phyloP scores from a whole-genome alignment of 2,329 filamentous ascomycete species.

The Niveomyces coronatus region DNA sequence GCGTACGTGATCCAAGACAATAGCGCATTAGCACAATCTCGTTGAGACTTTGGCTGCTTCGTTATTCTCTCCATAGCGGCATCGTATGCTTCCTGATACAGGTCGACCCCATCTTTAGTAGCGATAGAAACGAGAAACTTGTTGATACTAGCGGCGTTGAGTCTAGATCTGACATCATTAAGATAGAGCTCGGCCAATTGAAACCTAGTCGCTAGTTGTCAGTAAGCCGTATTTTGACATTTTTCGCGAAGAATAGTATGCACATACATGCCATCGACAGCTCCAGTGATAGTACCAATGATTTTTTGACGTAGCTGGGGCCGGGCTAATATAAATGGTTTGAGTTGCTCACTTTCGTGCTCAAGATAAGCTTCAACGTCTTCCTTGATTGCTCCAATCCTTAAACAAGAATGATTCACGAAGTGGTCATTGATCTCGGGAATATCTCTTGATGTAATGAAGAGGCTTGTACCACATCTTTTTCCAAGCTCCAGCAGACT shows the following conservation, averaged over 20 bases:
- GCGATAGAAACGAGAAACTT: conserved; percentile 21
- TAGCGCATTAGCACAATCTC: conserved; percentile 26
- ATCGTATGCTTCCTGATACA: conserved; percentile 29
- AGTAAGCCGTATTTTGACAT: conserved; percentile 1
- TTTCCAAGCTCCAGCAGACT: conserved; percentile 8
- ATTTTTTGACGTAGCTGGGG: conserved; percentile 7
- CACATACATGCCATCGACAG: conserved; percentile 7
- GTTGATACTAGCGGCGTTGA: conserved; percentile 20
- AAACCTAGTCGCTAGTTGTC: conserved; percentile 4
- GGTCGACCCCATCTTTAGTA: conserved; percentile 3
- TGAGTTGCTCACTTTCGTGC: background rate
- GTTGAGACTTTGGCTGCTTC: conserved; percentile 21
- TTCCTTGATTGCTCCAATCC: conserved; percentile 11
- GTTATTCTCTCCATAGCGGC: conserved; percentile 32
- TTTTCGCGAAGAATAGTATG: background rate
- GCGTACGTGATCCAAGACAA: conserved; percentile 32
- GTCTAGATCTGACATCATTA: conserved; percentile 2
- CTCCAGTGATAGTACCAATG: background rate
- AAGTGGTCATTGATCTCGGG: conserved; percentile 10
- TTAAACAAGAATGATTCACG: accelerated
- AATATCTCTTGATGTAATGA: conserved; percentile 16
- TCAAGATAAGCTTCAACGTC: conserved; percentile 12
- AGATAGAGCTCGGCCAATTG: conserved; percentile 12
- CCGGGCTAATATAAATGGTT: background rate
- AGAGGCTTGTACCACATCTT: conserved; percentile 5